These are phyloP conservation scores for Mycena capillaripes DNA, from an alignment of 768 basidiomycete genomes.

Conservation along the genomic window DNA sequence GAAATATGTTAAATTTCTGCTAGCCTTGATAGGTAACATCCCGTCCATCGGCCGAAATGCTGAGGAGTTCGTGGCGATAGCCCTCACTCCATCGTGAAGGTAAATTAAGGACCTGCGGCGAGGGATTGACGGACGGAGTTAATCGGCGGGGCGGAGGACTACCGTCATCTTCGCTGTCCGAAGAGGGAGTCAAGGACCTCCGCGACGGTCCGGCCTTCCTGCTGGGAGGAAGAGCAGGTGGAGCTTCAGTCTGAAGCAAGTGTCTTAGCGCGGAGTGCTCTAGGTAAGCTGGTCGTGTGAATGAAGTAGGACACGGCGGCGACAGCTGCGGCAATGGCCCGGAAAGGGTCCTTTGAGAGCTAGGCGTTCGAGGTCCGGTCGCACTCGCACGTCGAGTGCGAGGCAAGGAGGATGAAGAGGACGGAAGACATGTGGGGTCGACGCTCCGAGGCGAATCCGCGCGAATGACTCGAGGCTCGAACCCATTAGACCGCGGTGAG, in stretches of 20 bases:
- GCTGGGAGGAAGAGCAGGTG: constrained; percentile 52
- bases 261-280: constrained; percentile 83
- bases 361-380: constrained; percentile 44
- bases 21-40: constrained; percentile 81
- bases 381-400: constrained; percentile 64
- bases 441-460: constrained; percentile 58
- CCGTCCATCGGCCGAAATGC: constrained; percentile 77
- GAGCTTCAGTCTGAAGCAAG: constrained; percentile 70
- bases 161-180: constrained; percentile 80
- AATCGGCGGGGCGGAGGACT: constrained; percentile 64
- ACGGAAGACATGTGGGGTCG: constrained; percentile 62
- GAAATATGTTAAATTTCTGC: constrained; percentile 11
- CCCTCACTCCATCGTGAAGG: constrained; percentile 88
- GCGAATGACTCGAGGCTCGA: constrained; percentile 81
- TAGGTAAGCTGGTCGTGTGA: constrained; percentile 80
- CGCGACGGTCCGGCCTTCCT: constrained; percentile 51
- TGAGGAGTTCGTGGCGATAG: constrained; percentile 69
- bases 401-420: constrained; percentile 50
- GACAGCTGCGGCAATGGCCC: constrained; percentile 47
- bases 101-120: constrained; percentile 63
- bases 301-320: constrained; percentile 54
- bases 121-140: constrained; percentile 49
- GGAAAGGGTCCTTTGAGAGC: constrained; percentile 45
- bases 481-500: constrained; percentile 52
- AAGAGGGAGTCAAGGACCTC: constrained; percentile 55